These are phyloP conservation scores for Breviolum minutum DNA, from an alignment of 73 alveolate species.

Conservation along the genomic window DNA sequence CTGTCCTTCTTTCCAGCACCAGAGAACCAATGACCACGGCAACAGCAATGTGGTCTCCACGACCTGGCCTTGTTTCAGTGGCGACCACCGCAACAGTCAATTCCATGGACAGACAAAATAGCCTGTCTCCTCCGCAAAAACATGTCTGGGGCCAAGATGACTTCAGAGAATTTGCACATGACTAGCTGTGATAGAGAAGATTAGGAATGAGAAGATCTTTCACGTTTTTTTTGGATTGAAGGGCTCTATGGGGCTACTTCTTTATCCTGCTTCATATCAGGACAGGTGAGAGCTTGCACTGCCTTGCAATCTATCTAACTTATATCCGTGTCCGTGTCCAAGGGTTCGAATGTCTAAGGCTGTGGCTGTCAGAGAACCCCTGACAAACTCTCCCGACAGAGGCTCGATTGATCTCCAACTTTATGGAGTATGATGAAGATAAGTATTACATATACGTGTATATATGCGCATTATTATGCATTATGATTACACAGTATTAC, in stretches of 20 bases:
- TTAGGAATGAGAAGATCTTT: too few relatives aligned
- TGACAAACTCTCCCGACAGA: conserved; percentile 30
- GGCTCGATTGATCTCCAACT: not conserved
- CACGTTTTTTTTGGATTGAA: too few relatives aligned
- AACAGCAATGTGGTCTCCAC: conserved; percentile 13
- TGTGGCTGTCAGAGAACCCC: conserved; percentile 18
- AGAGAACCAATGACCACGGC: conserved; percentile 6
- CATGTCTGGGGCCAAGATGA: not conserved
- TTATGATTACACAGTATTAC: too few relatives aligned
- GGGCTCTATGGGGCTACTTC: too few relatives aligned
- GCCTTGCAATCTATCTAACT: too few relatives aligned
- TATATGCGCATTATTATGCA: too few relatives aligned
- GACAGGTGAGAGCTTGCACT: too few relatives aligned
- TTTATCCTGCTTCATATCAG: too few relatives aligned
- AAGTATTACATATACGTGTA: too few relatives aligned
- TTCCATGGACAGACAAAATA: not conserved
- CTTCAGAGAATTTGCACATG: not conserved
- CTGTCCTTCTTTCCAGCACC: not conserved
- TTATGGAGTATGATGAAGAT: not conserved
- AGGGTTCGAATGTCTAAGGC: not conserved
- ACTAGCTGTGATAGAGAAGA: too few relatives aligned
- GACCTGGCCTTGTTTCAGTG: conserved; percentile 13
- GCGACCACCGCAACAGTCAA: not conserved
- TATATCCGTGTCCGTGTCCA: too few relatives aligned
- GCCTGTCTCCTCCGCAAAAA: not conserved